Evolutionary conservation across 2,329 filamentous ascomycete genomes (phyloP).

Genomic region (Neurospora sp.): DNA sequence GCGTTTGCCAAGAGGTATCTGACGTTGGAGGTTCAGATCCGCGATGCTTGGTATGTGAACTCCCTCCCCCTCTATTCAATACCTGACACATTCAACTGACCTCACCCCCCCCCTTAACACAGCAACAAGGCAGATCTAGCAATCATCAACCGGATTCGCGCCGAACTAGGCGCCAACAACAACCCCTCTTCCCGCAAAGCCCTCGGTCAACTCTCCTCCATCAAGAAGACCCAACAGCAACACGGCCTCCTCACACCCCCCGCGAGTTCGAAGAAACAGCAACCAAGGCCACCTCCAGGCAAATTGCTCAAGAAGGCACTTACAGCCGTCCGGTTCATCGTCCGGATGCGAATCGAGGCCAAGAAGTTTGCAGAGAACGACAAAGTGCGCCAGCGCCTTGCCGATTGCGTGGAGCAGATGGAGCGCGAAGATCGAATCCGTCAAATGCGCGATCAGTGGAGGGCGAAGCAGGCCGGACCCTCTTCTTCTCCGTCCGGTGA

Average conservation of each 20-base stretch:
- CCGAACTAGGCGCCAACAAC: slow-evolving; percentile 27
- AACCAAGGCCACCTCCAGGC: background rate
- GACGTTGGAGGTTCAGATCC: slow-evolving; percentile 68
- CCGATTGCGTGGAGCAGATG: slow-evolving; percentile 38
- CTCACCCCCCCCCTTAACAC: slow-evolving; percentile 9
- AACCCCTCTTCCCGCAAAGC: slow-evolving; percentile 27
- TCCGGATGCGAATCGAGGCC: slow-evolving; percentile 39
- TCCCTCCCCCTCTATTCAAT: slow-evolving; percentile 1
- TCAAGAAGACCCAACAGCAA: slow-evolving; percentile 24
- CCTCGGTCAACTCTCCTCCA: slow-evolving; percentile 23
- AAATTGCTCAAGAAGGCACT: slow-evolving; percentile 35
- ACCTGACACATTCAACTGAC: slow-evolving; percentile 2
- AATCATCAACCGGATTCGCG: slow-evolving; percentile 75
- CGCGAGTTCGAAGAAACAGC: slow-evolving; percentile 6
- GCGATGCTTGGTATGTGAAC: slow-evolving; percentile 71
- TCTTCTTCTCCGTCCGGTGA: background rate
- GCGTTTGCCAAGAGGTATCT: slow-evolving; percentile 84
- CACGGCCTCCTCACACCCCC: slow-evolving; percentile 25
- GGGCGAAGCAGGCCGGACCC: slow-evolving; percentile 13
- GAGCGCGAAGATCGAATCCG: slow-evolving; percentile 34
- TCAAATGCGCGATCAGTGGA: slow-evolving; percentile 29
- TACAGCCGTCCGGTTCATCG: slow-evolving; percentile 41
- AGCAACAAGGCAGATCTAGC: slow-evolving; percentile 90
- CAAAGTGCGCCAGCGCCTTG: slow-evolving; percentile 36
- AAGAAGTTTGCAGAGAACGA: slow-evolving; percentile 43